A percentile compares a stretch with the other conserved stretches of the same genome.
Evolutionary conservation across 1,284 basidiomycete genomes (phyloP).

Genomic region (Omphalotus olearius): DNA sequence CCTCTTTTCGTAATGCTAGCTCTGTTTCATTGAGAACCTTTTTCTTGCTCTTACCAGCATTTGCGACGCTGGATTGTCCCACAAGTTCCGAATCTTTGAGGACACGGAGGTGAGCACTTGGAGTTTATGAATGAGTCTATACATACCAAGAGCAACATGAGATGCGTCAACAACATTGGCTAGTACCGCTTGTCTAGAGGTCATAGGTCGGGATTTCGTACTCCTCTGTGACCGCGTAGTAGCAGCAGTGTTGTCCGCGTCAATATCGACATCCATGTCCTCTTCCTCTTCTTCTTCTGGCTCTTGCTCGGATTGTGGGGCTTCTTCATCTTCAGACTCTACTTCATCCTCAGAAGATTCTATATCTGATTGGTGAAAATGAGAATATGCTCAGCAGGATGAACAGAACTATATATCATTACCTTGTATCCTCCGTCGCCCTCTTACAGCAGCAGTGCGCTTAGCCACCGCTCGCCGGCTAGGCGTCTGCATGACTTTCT

Average conservation of each 20-base stretch:
- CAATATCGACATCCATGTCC: slow-evolving; percentile 34
- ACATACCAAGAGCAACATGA: slow-evolving; percentile 58
- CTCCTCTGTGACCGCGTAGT: slow-evolving; percentile 22
- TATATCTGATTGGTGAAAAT: slow-evolving; percentile 1
- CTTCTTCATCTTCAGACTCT: slow-evolving; percentile 49
- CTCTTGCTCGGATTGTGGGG: slow-evolving; percentile 4
- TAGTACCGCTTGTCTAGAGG: slow-evolving; percentile 69
- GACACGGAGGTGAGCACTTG: slow-evolving; percentile 3
- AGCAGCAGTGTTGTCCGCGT: slow-evolving; percentile 26
- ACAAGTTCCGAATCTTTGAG: slow-evolving; percentile 9
- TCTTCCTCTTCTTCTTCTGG: slow-evolving; percentile 41
- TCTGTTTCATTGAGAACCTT: slow-evolving; percentile 81
- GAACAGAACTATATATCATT: background rate
- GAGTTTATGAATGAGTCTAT: slow-evolving; percentile 3
- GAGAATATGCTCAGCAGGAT: slow-evolving; percentile 1
- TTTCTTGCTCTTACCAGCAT: slow-evolving; percentile 47
- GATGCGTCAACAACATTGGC: slow-evolving; percentile 61
- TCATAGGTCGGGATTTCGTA: slow-evolving; percentile 45
- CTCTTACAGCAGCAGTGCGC: slow-evolving; percentile 19
- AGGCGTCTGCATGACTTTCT: slow-evolving; percentile 12
- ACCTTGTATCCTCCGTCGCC: slow-evolving; percentile 18
- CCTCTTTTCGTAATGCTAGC: slow-evolving; percentile 76
- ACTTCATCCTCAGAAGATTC: slow-evolving; percentile 38
- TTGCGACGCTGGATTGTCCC: slow-evolving; percentile 7
- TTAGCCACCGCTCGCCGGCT: slow-evolving; percentile 24